Base-by-base conservation (phyloP, 2,329 filamentous ascomycete species). In the Lachnellula occidentalis region DNA sequence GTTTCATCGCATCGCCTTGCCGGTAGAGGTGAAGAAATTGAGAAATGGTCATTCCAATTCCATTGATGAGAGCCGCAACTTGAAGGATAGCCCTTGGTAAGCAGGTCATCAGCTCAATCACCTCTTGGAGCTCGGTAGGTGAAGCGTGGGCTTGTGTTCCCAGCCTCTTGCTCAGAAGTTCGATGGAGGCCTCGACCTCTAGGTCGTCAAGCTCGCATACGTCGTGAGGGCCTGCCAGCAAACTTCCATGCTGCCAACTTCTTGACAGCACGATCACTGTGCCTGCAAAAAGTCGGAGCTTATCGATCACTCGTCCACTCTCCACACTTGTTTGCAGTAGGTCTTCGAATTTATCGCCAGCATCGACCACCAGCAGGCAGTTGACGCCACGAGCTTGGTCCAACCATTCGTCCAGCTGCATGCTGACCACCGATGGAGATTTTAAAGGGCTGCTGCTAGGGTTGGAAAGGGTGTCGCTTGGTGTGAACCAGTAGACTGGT, bases 51-150 rank as follows among this genome's bases (percentile, higher is more conserved):
- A 65, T 65, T 4, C 59, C 56, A 19, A 57, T 59, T 22, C 54
- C 51, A 12, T 61, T 65, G n/a, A 64, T 56, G 11, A 64, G 48
- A 5, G 54, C 52, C 42, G 59, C 58, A 19, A 58, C 55, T 45
- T 65, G 63, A 34, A 59, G 59, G 24, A 65, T 58, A 4, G 61
- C 63, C 24, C 61, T 57, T 7, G 62, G 63, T 21, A 61, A 41
- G 34, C 53, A 58, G 9, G 58, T 47, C 48, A 65, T 50, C 19
- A 58, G 48, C 5, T 52, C 45, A 15, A 55, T 58, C 2, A 62
- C 51, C 34, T 63, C 58, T 15, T 56, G 49, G 37, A 65, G 54
- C 43, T 64, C 63, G 2, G 48, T 50, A 19, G 55, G 42, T 8
- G 54, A 43, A 21, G 53, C 50, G 21, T 57, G 55, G 19, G 51